Evolutionary conservation across 306 rosid species (phyloP), one percentile per base, ranked within the genome.

Genomic region (Glycyrrhiza uralensis): DNA sequence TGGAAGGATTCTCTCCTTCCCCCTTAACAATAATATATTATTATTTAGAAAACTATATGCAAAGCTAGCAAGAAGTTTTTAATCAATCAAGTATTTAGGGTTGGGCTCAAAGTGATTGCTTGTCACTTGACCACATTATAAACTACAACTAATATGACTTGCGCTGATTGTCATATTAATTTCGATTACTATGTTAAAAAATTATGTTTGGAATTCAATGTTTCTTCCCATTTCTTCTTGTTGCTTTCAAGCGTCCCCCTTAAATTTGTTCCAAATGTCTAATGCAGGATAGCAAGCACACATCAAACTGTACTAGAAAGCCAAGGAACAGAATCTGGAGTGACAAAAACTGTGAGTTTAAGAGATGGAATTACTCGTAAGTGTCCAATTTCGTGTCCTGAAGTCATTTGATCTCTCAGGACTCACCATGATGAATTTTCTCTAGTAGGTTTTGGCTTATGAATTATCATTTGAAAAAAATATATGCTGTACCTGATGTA

Each of bases 251-350:
- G 56, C 47, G 38, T 51, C 23, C 33, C 50, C 23, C 61, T 6
- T 58, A 41, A 50, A 36, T 62, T 50, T 75, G 69, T 84, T 63
- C 29, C 35, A 26, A 50, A 60, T 80, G 52, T 56, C 29, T 56
- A 66, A 76, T 82, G 83, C 84, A 94, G 97, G 91, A 74, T 73
- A 59, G 59, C 81, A 74, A 80, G 81, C 83, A 75, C 83, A 41
- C 77, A 72, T 71, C 75, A 64, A 64, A 76, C 69, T 66, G 64
- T 75, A 32, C 78, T 84, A 72, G 87, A 82, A 85, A 87, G 65
- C 80, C 72, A 56, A 33, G 87, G 72, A 72, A 75, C 77, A 45
- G 81, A 50, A 67, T 84, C 84, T 84, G 83, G 72, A 76, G 86
- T 71, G 69, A 62, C 83, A 80, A 81, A 72, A 77, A 67, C 79